Percentiles rank a stretch among this genome's conserved stretches.
Evolutionary conservation across 2,329 filamentous ascomycete genomes (phyloP).

Genomic region (Aspergillus pseudoglaucus): DNA sequence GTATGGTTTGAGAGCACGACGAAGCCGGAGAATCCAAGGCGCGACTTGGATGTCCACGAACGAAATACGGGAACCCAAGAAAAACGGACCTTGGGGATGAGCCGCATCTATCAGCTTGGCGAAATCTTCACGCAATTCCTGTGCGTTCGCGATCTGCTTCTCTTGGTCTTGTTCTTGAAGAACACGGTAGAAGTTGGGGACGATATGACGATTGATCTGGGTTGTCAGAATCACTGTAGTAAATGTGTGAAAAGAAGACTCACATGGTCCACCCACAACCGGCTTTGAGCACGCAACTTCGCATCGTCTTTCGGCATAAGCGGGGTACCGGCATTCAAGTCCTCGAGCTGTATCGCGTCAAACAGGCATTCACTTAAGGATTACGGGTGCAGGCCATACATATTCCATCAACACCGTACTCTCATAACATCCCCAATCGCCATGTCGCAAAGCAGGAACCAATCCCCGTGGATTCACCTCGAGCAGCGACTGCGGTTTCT

Average conservation of each 20-base stretch:
- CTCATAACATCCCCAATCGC: conserved; percentile 76
- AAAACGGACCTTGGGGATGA: conserved; percentile 60
- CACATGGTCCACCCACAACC: conserved; percentile 76
- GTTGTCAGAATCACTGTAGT: not conserved
- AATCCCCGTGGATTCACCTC: conserved; percentile 70
- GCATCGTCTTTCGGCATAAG: conserved; percentile 61
- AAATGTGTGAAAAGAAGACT: conserved; percentile 19
- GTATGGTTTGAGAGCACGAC: conserved; percentile 59
- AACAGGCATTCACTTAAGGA: not conserved
- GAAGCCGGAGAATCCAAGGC: conserved; percentile 65
- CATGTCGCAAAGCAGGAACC: conserved; percentile 70
- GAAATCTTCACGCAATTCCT: conserved; percentile 61
- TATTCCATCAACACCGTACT: conserved; percentile 82
- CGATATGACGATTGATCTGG: conserved; percentile 69
- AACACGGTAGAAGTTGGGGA: conserved; percentile 69
- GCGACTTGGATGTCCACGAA: conserved; percentile 72
- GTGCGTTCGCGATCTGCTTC: conserved; percentile 54
- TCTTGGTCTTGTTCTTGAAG: conserved; percentile 58
- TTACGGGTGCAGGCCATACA: conserved; percentile 40
- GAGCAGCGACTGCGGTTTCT: conserved; percentile 62
- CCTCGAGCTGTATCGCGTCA: conserved; percentile 57
- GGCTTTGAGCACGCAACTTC: conserved; percentile 64
- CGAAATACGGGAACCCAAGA: conserved; percentile 51
- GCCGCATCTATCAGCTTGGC: conserved; percentile 54
- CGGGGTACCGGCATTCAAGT: conserved; percentile 54